Evolutionary conservation across 2,329 filamentous ascomycete genomes (phyloP).

Genomic region (Fusarium beomiforme): DNA sequence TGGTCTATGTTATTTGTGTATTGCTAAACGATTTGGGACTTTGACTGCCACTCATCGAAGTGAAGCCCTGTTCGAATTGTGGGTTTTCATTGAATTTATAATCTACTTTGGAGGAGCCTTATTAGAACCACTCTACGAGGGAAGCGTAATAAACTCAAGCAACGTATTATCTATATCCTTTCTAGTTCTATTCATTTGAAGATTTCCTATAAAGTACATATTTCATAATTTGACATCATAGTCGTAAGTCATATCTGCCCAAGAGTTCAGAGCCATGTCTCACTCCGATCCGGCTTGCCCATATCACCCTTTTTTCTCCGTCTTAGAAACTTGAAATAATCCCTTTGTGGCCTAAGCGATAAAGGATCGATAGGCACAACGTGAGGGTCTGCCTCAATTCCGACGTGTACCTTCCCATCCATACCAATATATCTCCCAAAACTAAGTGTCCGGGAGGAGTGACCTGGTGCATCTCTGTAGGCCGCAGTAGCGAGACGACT

Average conservation of each 20-base stretch:
- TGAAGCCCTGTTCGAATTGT: too few relatives aligned
- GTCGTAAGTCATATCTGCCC: not conserved
- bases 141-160: too few relatives aligned
- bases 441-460: slow-evolving; percentile 48
- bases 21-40: too few relatives aligned
- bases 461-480: not conserved
- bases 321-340: not conserved
- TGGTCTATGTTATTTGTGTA: too few relatives aligned
- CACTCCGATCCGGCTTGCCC: not conserved
- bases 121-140: too few relatives aligned
- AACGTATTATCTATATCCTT: too few relatives aligned
- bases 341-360: not conserved
- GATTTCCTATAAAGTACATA: too few relatives aligned
- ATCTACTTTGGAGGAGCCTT: too few relatives aligned
- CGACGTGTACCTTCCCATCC: slow-evolving; percentile 59
- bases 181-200: too few relatives aligned
- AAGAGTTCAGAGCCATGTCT: slow-evolving; percentile 7
- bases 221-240: too few relatives aligned
- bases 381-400: slow-evolving; percentile 61
- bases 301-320: not conserved
- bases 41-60: too few relatives aligned
- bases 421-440: slow-evolving; percentile 61
- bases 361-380: slow-evolving; percentile 45
- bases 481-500: slow-evolving; percentile 47
- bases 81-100: too few relatives aligned